Percentiles rank a stretch among this genome's conserved stretches.
phyloP scores from a whole-genome alignment of 805 yeast species.

The Wickerhamiella dianesei region DNA sequence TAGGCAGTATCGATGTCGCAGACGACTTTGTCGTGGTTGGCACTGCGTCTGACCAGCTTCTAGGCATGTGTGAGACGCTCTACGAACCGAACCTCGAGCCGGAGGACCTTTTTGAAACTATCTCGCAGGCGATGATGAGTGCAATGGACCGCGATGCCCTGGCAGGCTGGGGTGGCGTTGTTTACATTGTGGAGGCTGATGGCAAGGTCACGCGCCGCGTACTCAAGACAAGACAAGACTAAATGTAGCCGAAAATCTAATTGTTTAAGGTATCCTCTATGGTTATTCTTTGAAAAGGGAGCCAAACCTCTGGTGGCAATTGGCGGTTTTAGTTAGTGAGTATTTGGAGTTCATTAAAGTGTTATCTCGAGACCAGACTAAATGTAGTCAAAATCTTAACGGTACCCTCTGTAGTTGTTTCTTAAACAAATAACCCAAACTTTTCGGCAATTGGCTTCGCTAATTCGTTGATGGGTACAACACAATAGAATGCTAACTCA shows the following conservation, averaged over 20 bases:
- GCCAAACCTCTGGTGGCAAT: neutral
- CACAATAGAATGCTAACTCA: neutral
- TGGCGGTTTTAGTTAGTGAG: no score
- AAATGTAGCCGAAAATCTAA: no score
- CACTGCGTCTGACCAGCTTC: conserved; percentile 91
- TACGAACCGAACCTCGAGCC: conserved; percentile 91
- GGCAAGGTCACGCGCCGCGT: conserved; percentile 81
- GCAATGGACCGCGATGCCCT: conserved; percentile 96
- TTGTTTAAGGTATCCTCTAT: no score
- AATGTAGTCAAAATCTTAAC: no score
- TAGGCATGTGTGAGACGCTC: conserved; percentile 95
- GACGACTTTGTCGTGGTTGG: conserved; percentile 92
- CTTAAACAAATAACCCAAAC: no score
- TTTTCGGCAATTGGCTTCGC: no score
- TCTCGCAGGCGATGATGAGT: conserved; percentile 81
- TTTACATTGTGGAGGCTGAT: conserved; percentile 48
- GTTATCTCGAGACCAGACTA: no score
- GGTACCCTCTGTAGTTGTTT: no score
- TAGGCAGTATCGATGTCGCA: conserved; percentile 93
- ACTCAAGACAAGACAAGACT: conserved; percentile 93
- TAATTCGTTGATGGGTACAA: no score
- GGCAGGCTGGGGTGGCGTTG: conserved; percentile 97
- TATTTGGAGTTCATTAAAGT: no score
- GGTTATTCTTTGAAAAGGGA: no score
- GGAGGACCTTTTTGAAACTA: conserved; percentile 90